These are phyloP conservation scores for Carex scoparia DNA, from an alignment of 176 grass and related monocot genomes.

Conservation along the genomic window DNA sequence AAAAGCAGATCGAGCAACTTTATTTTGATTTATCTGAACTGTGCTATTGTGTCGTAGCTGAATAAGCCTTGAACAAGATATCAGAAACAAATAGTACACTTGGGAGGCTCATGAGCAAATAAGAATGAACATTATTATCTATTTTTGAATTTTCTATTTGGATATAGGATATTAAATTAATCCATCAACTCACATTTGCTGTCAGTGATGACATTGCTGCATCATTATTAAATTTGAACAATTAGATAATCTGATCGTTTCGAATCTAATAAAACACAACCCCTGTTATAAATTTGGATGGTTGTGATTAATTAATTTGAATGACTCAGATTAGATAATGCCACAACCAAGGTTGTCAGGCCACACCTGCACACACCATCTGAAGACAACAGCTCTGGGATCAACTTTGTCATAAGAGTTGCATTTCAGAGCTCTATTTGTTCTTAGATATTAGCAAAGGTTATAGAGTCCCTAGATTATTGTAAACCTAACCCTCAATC, in stretches of 20 bases:
- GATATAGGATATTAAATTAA: neutral
- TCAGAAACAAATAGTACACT: neutral
- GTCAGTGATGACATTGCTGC: neutral
- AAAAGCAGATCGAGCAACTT: neutral
- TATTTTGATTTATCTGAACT: neutral
- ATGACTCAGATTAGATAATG: neutral
- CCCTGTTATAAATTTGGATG: neutral
- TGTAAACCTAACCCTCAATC: neutral
- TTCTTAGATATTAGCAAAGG: neutral
- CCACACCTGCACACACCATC: neutral
- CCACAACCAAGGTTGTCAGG: neutral
- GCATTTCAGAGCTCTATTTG: neutral
- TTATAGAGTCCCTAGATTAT: neutral
- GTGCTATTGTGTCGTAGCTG: neutral
- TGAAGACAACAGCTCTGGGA: neutral
- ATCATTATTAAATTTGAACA: neutral
- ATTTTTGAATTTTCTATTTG: neutral
- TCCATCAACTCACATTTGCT: neutral
- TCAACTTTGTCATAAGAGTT: neutral
- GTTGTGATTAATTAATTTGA: neutral
- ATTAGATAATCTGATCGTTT: neutral
- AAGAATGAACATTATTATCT: neutral
- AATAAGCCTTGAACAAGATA: neutral
- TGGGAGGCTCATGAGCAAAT: neutral
- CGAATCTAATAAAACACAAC: neutral